Base-by-base conservation (phyloP, 75 land plant species). In the Selaginella moellendorffii region DNA sequence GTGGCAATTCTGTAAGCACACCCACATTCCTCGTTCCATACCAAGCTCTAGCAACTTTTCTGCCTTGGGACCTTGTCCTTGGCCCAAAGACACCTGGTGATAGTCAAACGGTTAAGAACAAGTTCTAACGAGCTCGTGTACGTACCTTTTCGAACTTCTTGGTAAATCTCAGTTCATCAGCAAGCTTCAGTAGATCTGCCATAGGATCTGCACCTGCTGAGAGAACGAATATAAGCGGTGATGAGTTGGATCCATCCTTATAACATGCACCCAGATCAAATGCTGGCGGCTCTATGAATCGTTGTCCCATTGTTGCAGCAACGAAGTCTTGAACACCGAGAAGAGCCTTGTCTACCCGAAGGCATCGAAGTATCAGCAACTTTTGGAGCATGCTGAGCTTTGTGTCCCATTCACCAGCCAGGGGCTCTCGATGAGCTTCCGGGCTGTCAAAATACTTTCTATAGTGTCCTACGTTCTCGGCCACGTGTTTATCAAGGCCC, bases 21-120 rank as follows among this genome's bases (percentile, higher is more conserved):
- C 77, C 77, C 77, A 74, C 77, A 74, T 74, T 24, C 77, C 77
- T 9, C 77, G 73, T 30, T 74, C 77, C 77, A 74, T 74, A 0
- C 77, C 77, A 30, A 63, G 27, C 31, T 64, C 67, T 27, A 74
- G 53, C 5, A 74, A 26, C 67, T 64, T 69, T 56, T 74, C 77
- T 54, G 77, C 77, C n/a, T 74, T 74, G 27, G 77, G 77, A 2
- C 77, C 77, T 65, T 74, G 77, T 19, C 77, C 77, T 65, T 74
- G 77, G 0, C 77, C 77, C 27, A 74, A 26, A n/a, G 77, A 74
- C 1, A 74, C 77, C 77, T 74, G 68, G 20, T 21, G 17, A 36
- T 5, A 36, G 10, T 5, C 46, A 36, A 5, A 36, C 46, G 14
- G 5, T 5, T 36, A 36, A 14, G 46, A 5, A 14, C 46, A 36